Conservation (phyloP, 2,329 filamentous ascomycete genomes). For the Dendryphion nanum region DNA sequence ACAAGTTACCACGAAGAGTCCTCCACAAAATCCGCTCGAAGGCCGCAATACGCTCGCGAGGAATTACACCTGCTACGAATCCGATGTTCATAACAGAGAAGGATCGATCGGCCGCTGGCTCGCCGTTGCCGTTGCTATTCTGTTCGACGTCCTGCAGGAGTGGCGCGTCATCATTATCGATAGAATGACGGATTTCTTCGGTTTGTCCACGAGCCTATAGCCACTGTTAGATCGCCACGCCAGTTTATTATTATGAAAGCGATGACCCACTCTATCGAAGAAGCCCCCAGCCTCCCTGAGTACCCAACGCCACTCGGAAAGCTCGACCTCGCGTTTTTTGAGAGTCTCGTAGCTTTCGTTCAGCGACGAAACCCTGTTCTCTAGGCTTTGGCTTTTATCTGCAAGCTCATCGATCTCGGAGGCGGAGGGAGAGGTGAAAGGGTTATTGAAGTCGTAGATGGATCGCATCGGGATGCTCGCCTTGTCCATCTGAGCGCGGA, state of each 20-base stretch:
- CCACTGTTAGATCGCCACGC: background rate
- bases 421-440: slow-evolving; percentile 81
- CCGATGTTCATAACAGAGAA: slow-evolving; percentile 99
- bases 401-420: slow-evolving; percentile 95
- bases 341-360: slow-evolving; percentile 98
- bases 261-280: slow-evolving; percentile 75
- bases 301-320: slow-evolving; percentile 98
- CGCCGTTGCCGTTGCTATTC: slow-evolving; percentile 65
- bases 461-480: slow-evolving; percentile 80
- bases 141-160: slow-evolving; percentile 92
- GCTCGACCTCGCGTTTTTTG: slow-evolving; percentile 94
- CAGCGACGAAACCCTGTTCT: slow-evolving; percentile 84
- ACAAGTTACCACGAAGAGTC: slow-evolving; percentile 93
- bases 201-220: slow-evolving; percentile 81
- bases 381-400: slow-evolving; percentile 87
- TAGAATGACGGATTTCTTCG: slow-evolving; percentile 90
- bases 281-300: slow-evolving; percentile 94
- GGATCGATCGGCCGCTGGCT: slow-evolving; percentile 69
- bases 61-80: slow-evolving; percentile 94
- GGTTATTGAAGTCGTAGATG: slow-evolving; percentile 86
- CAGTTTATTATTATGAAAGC: too few relatives aligned
- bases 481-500: slow-evolving; percentile 95
- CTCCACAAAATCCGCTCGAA: slow-evolving; percentile 98
- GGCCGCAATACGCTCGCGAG: slow-evolving; percentile 85
- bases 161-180: slow-evolving; percentile 85